Evolutionary conservation across 805 yeast genomes (phyloP), one percentile per base, ranked within the genome.

Genomic region (Candida andamanensis): DNA sequence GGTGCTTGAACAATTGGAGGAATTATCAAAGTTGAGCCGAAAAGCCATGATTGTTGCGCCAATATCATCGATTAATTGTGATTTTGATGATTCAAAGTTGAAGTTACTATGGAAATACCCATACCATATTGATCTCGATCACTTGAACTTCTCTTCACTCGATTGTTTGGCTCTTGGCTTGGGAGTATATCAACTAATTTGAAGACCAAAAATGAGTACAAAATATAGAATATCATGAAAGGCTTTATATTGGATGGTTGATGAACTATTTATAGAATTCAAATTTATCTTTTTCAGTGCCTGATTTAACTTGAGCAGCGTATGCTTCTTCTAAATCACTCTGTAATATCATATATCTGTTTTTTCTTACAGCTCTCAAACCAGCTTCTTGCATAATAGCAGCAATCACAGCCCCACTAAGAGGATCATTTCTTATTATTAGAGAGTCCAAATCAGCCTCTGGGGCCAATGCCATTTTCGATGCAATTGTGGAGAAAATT

Each of bases 371-470:
- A 2, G 99, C 99, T 48, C 98, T 78, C 47, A 92, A 74, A 46
- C 99, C 99, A 17, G 99, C 99, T 65, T 94, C 99, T 73, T 92
- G 99, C 98, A 92, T 92, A 47, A 92, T 90, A 12, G 98, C 98
- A 11, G 99, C 97, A 54, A 92, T 92, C 36, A 90, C 76, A 9
- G 95, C 98, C 54, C 99, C 99, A 22, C 96, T 85, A 37, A 94
- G 69, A 24, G 98, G 95, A 57, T 92, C 98, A 55, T 92, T 92
- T 60, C 99, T 82, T 49, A 87, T 77, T 47, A 92, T 90, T 48
- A 92, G 74, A 15, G 96, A 82, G 63, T 94, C 98, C 49, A 92
- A 73, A 58, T 92, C 99, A 32, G 78, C 95, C 63, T 92, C 99
- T 16, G 99, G 99, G 3, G 98, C 95, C 45, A 92, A 72, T 6